Evolutionary conservation across 2,329 filamentous ascomycete species (phyloP), one percentile per base, ranked within the genome.

Genomic region (Diaporthe aspalathi): DNA sequence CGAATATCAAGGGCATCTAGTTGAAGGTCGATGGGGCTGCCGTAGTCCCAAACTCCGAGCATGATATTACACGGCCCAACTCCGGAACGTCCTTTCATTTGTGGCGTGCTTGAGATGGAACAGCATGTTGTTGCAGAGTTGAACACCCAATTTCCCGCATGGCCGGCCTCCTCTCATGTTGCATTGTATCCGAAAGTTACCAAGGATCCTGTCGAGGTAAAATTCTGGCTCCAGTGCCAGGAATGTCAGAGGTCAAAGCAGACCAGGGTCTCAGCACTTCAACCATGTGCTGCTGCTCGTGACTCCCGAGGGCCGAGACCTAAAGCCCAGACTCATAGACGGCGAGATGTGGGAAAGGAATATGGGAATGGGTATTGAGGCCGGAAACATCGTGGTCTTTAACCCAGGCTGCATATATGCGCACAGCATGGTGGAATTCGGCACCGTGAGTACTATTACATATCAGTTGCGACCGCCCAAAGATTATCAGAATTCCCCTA

Each of bases 261-360:
- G 29, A 1, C 38, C 62, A 17, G 47, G 45, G 20, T 66, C 62
- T 3, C 35, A 17, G 16, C 52, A 52, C 20, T 66, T 50, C 0
- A 27, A 66, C 62, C 47, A 66, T 38, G 47, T 66, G 27, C 62
- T 29, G 14, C 29, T 17, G 7, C 47, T 50, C 9, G 27, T 50
- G 20, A 45, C 62, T 4, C 62, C 62, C 2, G 67, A 69, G 22
- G 67, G 67, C 29, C 27, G 67, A 35, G 17, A 29, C 2, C 62
- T 69, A 1, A 69, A 22, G 22, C 67, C 67, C 1, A 9, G 16
- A 1, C 32, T 69, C 2, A 43, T 62, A 16, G 53, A 69, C 12
- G 67, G 67, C 27, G 29, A 40, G 6, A n/a, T 69, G 1, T 69
- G 67, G 67, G 67, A 69, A 16, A 52, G 12, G 5, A 69, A 69